Conservation (phyloP, 2,329 filamentous ascomycete species). For the Pseudocercospora fuligena region DNA sequence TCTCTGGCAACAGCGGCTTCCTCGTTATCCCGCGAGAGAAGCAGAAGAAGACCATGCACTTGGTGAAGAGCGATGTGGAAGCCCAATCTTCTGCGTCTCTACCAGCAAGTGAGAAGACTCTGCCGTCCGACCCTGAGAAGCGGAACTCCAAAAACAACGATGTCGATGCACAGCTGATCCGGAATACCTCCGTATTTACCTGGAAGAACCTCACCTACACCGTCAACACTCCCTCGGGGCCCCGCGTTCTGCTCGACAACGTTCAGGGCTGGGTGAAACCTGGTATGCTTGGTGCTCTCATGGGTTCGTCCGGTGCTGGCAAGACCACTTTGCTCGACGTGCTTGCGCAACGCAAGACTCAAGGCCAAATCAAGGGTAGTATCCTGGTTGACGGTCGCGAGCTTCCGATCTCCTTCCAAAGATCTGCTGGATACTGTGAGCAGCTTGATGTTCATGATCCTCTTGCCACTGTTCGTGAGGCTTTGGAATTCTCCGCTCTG, state of each 20-base stretch:
- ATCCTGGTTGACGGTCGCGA: constrained; percentile 52
- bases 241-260: constrained; percentile 59
- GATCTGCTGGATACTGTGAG: constrained; percentile 61
- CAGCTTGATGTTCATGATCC: constrained; percentile 72
- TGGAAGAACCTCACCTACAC: constrained; percentile 87
- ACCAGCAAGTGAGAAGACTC: constrained; percentile 18
- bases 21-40: constrained; percentile 68
- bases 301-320: constrained; percentile 72
- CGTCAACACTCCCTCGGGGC: constrained; percentile 56
- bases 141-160: constrained; percentile 16
- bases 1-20: constrained; percentile 34
- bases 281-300: constrained; percentile 76
- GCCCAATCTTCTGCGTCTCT: constrained; percentile 12
- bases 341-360: constrained; percentile 51
- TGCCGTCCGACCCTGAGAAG: constrained; percentile 13
- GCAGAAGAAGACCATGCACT: constrained; percentile 44
- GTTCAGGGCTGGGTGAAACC: constrained; percentile 76
- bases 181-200: constrained; percentile 74
- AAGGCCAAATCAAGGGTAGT: constrained; percentile 51
- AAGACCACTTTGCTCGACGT: constrained; percentile 48
- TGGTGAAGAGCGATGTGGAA: constrained; percentile 28
- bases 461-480: constrained; percentile 69
- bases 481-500: constrained; percentile 68
- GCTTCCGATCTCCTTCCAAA: constrained; percentile 53
- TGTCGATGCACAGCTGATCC: constrained; percentile 50